Evolutionary conservation across 1,139 yeast species (phyloP).

Genomic region (Nematodospora anomalae): DNA sequence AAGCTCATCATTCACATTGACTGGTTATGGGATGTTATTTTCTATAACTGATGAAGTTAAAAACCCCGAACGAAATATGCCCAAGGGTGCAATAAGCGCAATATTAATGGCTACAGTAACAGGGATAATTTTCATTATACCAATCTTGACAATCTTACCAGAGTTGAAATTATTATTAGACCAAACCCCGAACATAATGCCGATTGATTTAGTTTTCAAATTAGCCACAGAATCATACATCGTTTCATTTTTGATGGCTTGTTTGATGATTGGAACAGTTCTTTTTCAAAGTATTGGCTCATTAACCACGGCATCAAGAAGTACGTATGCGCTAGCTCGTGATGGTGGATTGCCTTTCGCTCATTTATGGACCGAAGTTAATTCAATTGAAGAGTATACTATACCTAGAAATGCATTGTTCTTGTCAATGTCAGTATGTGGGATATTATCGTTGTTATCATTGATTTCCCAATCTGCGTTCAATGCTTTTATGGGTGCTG

Average conservation of each 20-base stretch:
- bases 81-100: slow-evolving; percentile 72
- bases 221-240: slow-evolving; percentile 67
- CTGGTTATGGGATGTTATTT: slow-evolving; percentile 81
- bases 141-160: slow-evolving; percentile 70
- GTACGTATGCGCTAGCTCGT: slow-evolving; percentile 84
- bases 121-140: slow-evolving; percentile 71
- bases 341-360: slow-evolving; percentile 83
- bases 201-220: slow-evolving; percentile 66
- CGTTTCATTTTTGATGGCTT: slow-evolving; percentile 64
- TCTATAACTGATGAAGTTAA: slow-evolving; percentile 83
- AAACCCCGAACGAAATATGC: slow-evolving; percentile 71
- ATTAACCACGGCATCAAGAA: slow-evolving; percentile 82
- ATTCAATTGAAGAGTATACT: slow-evolving; percentile 52
- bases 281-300: slow-evolving; percentile 79
- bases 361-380: slow-evolving; percentile 64
- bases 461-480: slow-evolving; percentile 74
- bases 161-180: slow-evolving; percentile 57
- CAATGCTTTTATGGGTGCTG: slow-evolving; percentile 85
- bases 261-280: slow-evolving; percentile 69
- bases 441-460: slow-evolving; percentile 61
- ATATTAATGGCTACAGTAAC: slow-evolving; percentile 63
- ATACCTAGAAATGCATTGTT: slow-evolving; percentile 75
- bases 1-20: slow-evolving; percentile 74
- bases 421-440: slow-evolving; percentile 66
- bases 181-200: slow-evolving; percentile 63